Evolutionary conservation across 2,329 filamentous ascomycete genomes (phyloP).

Genomic region (Pyricularia grisea): DNA sequence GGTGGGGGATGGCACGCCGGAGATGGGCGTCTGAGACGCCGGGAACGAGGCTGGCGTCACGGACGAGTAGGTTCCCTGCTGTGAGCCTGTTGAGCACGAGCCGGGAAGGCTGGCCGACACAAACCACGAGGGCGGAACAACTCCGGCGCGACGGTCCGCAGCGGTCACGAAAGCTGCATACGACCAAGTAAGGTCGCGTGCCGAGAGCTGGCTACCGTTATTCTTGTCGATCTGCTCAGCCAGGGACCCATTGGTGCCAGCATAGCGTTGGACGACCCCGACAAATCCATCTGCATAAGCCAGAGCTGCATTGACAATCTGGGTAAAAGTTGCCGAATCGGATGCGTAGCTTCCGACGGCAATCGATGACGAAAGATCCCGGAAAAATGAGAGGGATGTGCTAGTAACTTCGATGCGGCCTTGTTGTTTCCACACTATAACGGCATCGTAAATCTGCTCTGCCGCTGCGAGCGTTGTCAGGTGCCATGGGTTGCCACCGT

Average conservation of each 20-base stretch:
- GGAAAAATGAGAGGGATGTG: conserved; percentile 63
- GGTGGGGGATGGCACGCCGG: too few relatives aligned
- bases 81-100: conserved; percentile 35
- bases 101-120: conserved; percentile 36
- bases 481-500: conserved; percentile 76
- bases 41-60: conserved; percentile 41
- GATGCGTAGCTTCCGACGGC: conserved; percentile 52
- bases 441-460: conserved; percentile 69
- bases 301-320: conserved; percentile 47
- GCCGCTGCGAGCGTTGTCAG: conserved; percentile 67
- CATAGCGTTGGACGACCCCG: conserved; percentile 52
- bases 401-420: conserved; percentile 56
- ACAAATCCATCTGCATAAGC: conserved; percentile 54
- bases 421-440: conserved; percentile 58
- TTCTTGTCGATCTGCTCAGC: conserved; percentile 56
- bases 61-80: conserved; percentile 39
- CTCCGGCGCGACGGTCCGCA: conserved; percentile 43
- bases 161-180: conserved; percentile 62
- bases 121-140: conserved; percentile 49
- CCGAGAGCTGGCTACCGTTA: conserved; percentile 47
- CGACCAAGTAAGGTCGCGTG: conserved; percentile 62
- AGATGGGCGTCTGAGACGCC: conserved; percentile 33
- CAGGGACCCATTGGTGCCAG: conserved; percentile 50
- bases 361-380: conserved; percentile 48
- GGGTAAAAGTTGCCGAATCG: conserved; percentile 34